Evolutionary conservation across 176 grass and related monocot genomes (phyloP), one percentile per base, ranked within the genome.

Genomic region (Eragrostis nindensis): DNA sequence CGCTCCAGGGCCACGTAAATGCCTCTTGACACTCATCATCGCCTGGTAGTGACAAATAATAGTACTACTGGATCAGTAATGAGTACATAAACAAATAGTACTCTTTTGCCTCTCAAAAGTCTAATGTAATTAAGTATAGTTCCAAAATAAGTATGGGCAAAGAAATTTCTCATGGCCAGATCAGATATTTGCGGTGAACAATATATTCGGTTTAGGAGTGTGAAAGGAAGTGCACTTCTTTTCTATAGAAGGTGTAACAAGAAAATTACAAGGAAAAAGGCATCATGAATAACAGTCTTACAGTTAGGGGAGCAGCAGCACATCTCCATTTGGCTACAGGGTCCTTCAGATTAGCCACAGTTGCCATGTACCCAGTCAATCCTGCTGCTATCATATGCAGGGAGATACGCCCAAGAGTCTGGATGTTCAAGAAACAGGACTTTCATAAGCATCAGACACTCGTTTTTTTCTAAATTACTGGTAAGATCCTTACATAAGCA

Each of bases 311-410:
- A 77, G 86, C 86, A 78, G 75, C 86, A 82, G 86, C 92, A 55
- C 92, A 94, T 54, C 84, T 70, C 92, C 92, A 94, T 56, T 94
- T 91, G 22, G 82, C 55, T 49, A 87, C 80, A 66, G 79, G 56
- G 30, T 89, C 69, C 59, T 94, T 94, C 30, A 94, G 83, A 66
- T 94, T 94, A 67, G 92, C 85, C 40, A 86, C 86, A 61, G 89
- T 91, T 71, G 92, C 89, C 89, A 94, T 86, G 80, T 94, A 94
- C 1, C 89, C 92, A 79, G 85, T 94, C 71, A 94, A 76, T 39
- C 89, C 83, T 53, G 67, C 19, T 66, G 89, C 72, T 42, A 94
- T 72, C 17, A 91, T 82, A 79, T 94, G 92, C 53, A 84, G 30
- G 47, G 79, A 84, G 66, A 89, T 86, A 43, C 74, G 83, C 6